phyloP scores from a whole-genome alignment of 345 rosid species.

The Barbarea vulgaris region DNA sequence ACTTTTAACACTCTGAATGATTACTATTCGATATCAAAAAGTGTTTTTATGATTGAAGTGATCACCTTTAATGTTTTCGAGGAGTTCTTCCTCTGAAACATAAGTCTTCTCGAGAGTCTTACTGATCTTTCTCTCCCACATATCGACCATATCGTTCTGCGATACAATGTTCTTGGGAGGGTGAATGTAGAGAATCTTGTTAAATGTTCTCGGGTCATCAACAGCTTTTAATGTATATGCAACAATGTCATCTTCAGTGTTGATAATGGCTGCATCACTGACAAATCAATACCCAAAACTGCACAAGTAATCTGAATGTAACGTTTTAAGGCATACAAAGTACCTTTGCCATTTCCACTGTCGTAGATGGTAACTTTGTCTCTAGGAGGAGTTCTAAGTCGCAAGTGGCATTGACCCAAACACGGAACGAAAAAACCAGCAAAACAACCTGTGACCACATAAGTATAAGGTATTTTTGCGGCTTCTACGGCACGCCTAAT shows the following conservation, averaged over 20 bases:
- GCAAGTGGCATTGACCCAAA: constrained; percentile 48
- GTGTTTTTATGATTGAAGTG: not conserved
- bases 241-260: constrained; percentile 67
- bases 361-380: constrained; percentile 56
- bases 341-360: constrained; percentile 60
- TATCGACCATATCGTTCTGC: constrained; percentile 61
- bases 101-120: constrained; percentile 58
- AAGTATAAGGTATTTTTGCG: constrained; percentile 59
- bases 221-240: constrained; percentile 59
- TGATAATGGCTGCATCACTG: constrained; percentile 56
- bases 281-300: not conserved
- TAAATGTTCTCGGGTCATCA: constrained; percentile 69
- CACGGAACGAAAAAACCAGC: constrained; percentile 48
- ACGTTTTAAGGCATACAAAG: not conserved
- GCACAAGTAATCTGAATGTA: not conserved
- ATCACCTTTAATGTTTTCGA: constrained; percentile 62
- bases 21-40: not conserved
- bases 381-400: constrained; percentile 54
- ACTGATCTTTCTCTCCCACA: constrained; percentile 75
- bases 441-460: constrained; percentile 57
- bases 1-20: not conserved
- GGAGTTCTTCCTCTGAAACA: constrained; percentile 64
- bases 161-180: constrained; percentile 70
- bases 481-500: constrained; percentile 63
- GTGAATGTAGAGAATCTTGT: constrained; percentile 65